Base-by-base conservation (phyloP, 257 asterid genomes). In the Solanum ossicruentum region DNA sequence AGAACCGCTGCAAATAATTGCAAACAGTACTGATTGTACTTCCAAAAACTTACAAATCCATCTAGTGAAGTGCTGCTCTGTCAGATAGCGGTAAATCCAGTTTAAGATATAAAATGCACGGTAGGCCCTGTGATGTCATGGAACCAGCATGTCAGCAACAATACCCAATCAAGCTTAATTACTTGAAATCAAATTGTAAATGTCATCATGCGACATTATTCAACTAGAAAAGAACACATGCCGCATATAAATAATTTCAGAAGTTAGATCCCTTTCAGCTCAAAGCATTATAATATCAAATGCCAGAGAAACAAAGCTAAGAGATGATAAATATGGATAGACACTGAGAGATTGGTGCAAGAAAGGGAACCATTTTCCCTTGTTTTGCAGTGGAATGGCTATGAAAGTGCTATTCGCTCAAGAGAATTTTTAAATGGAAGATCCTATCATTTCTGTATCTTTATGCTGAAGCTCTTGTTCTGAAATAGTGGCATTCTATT, bases 81-180 rank as follows among this genome's bases (percentile, higher is more conserved):
- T 93, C 87, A 96, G 93, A 86, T 94, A 96, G 86, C 99, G 98
- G 91, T 93, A 94, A 81, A 95, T 91, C 99, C 99, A 95, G 89
- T 95, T 95, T 86, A 94, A 88, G 89, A 94, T 92, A 93, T 96
- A 96, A 88, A 96, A 89, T 86, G 91, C 91, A 73, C 99, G 96
- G 91, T 96, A 96, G 20, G 99, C 98, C 87, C 99, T 95, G 92
- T 71, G 69, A 87, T 39, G 10, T 7, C 15, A 85, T 39, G 18
- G 72, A 47, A 26, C 65, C 83, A 78, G 49, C 49, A 78, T 10
- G 49, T 52, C 65, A 78, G 6, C 52, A 54, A 51, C 82, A 51
- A 78, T 26, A 16, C 65, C 65, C 47, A 52, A 78, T 78, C 45
- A 78, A 28, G 28, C 28, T 5, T 26, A 52, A 52, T 28, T 78